These are phyloP conservation scores for Aspergillus terreus DNA, from an alignment of 2,329 filamentous ascomycete genomes.

Conservation along the genomic window DNA sequence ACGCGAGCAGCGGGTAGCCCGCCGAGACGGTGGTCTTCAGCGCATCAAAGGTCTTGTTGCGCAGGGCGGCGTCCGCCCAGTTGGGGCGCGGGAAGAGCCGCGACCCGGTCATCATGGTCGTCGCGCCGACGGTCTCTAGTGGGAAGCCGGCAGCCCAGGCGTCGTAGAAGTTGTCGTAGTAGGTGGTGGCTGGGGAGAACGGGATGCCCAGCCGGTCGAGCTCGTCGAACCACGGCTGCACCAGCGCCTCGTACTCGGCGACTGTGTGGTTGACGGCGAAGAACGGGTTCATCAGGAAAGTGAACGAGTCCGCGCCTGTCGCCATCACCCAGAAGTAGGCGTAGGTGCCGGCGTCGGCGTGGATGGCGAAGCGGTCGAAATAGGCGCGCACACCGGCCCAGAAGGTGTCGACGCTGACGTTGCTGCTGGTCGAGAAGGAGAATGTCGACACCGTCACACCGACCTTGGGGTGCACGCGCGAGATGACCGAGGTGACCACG, in stretches of 20 bases:
- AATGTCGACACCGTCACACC: constrained; percentile 26
- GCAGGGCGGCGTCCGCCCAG: constrained; percentile 22
- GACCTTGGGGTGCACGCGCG: constrained; percentile 24
- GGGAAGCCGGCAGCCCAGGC: constrained; percentile 27
- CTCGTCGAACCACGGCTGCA: constrained; percentile 26
- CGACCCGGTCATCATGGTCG: constrained; percentile 22
- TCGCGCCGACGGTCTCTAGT: constrained; percentile 19
- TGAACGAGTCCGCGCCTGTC: constrained; percentile 24
- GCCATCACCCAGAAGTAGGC: constrained; percentile 29
- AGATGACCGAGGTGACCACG: constrained; percentile 26
- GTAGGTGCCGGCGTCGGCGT: constrained; percentile 29
- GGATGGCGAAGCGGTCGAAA: constrained; percentile 20
- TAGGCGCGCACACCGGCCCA: constrained; percentile 27
- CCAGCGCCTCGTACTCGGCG: constrained; percentile 21
- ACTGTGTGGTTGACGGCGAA: constrained; percentile 25
- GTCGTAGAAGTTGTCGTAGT: constrained; percentile 26
- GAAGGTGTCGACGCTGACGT: constrained; percentile 24
- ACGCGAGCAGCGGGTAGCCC: constrained; percentile 27
- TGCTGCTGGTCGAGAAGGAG: constrained; percentile 20
- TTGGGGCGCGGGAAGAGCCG: constrained; percentile 36
- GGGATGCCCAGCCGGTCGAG: constrained; percentile 21
- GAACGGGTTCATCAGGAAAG: constrained; percentile 27
- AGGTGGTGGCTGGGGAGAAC: constrained; percentile 20
- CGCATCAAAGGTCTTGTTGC: constrained; percentile 28
- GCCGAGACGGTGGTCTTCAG: constrained; percentile 19